Evolutionary conservation across 2,329 filamentous ascomycete genomes (phyloP).

Genomic region (Talaromyces amestolkiae): DNA sequence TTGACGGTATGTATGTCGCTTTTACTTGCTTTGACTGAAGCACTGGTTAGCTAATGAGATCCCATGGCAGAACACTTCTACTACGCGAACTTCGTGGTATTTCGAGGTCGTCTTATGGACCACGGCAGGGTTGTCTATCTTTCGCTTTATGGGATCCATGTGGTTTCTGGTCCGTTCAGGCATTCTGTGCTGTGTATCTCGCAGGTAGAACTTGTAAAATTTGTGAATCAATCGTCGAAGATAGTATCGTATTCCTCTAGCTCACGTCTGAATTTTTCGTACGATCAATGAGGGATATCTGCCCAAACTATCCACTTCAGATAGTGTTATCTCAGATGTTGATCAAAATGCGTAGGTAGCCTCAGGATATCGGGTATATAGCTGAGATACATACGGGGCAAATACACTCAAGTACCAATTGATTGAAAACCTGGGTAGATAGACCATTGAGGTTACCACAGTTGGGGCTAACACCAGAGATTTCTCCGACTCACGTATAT

Average conservation of each 20-base stretch:
- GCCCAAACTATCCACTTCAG: too few relatives aligned
- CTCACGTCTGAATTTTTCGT: too few relatives aligned
- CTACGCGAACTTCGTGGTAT: slow-evolving; percentile 74
- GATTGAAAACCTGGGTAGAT: too few relatives aligned
- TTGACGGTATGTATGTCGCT: slow-evolving; percentile 65
- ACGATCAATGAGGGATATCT: too few relatives aligned
- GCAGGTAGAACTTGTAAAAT: neutral
- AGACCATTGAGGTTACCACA: neutral
- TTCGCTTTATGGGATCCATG: slow-evolving; percentile 86
- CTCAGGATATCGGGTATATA: too few relatives aligned
- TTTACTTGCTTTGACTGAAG: neutral
- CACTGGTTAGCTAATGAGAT: neutral
- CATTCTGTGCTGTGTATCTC: slow-evolving; percentile 66
- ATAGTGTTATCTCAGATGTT: too few relatives aligned
- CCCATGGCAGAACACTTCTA: slow-evolving; percentile 58
- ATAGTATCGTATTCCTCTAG: too few relatives aligned
- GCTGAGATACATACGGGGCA: too few relatives aligned
- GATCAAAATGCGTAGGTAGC: too few relatives aligned
- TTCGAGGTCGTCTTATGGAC: slow-evolving; percentile 91
- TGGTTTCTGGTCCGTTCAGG: slow-evolving; percentile 96
- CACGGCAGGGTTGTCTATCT: slow-evolving; percentile 75
- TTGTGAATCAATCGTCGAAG: neutral
- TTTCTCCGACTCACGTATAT: neutral
- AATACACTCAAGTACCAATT: too few relatives aligned
- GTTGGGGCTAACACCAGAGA: neutral